phyloP scores from a whole-genome alignment of 768 basidiomycete species.

The Lentinula detonsa region DNA sequence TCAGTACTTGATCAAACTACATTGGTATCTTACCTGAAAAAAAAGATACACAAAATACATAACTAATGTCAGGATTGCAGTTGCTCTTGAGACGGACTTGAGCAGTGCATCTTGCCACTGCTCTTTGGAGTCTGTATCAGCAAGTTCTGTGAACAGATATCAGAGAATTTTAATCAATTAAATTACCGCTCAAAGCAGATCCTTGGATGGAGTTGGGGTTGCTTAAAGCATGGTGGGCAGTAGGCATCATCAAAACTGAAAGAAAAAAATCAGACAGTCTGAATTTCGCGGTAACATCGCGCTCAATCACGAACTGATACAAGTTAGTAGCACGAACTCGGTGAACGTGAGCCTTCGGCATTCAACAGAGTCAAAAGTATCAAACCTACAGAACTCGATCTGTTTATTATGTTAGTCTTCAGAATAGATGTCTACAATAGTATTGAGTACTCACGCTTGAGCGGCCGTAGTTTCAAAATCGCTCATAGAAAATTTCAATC shows the following conservation, averaged over 20 bases:
- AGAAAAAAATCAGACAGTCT: not conserved
- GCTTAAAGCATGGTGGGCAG: conserved; percentile 49
- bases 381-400: conserved; percentile 40
- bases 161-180: not conserved
- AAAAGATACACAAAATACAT: conserved; percentile 71
- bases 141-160: not conserved
- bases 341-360: not conserved
- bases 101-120: conserved; percentile 46
- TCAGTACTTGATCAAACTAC: not conserved
- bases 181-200: too few relatives aligned
- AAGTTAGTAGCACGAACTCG: conserved; percentile 79
- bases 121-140: conserved; percentile 15
- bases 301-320: conserved; percentile 31
- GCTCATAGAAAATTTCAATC: conserved; percentile 58
- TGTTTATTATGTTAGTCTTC: conserved; percentile 11
- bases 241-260: conserved; percentile 77
- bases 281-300: not conserved
- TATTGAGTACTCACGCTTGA: conserved; percentile 58
- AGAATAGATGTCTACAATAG: too few relatives aligned
- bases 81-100: conserved; percentile 62
- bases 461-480: conserved; percentile 79
- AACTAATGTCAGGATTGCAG: conserved; percentile 63
- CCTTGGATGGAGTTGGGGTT: not conserved
- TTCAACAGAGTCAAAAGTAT: too few relatives aligned
- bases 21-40: conserved; percentile 57